Evolutionary conservation across 2,329 filamentous ascomycete genomes (phyloP).

Genomic region (Ophidiomyces ophidiicola): DNA sequence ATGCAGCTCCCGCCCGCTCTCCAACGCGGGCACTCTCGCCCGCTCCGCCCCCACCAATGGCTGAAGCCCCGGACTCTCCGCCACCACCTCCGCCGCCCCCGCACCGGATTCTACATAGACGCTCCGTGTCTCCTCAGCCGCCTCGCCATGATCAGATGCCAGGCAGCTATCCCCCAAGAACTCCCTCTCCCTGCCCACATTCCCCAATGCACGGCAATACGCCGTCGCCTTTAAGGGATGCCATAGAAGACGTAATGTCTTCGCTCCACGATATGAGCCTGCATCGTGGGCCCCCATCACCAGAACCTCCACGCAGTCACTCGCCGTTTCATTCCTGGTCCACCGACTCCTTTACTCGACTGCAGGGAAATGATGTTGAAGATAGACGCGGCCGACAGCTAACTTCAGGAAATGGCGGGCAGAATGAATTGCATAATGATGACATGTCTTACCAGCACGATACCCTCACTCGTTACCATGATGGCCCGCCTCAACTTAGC

Average conservation of each 20-base stretch:
- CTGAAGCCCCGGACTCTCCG: constrained; percentile 47
- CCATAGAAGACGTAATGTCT: constrained; percentile 97
- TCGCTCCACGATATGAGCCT: constrained; percentile 77
- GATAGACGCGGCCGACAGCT: constrained; percentile 45
- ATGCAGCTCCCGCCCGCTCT: constrained; percentile 1
- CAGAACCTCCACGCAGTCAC: constrained; percentile 41
- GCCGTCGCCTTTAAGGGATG: constrained; percentile 80
- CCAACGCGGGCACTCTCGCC: constrained; percentile 10
- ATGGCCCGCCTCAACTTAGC: constrained; percentile 58
- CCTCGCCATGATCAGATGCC: constrained; percentile 21
- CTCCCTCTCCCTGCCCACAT: constrained; percentile 39
- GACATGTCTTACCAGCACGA: constrained; percentile 47
- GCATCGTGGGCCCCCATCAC: constrained; percentile 39
- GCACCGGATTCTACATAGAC: constrained; percentile 42
- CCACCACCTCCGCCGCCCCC: constrained; percentile 76
- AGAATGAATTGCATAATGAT: constrained; percentile 31
- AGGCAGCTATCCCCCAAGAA: constrained; percentile 23
- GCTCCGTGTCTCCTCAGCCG: constrained; percentile 20
- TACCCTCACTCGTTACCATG: constrained; percentile 41
- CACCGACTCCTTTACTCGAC: constrained; percentile 65
- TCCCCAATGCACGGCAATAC: constrained; percentile 62
- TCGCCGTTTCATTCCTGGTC: constrained; percentile 66
- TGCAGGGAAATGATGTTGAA: constrained; percentile 25
- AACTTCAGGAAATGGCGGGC: constrained; percentile 57
- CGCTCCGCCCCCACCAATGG: constrained; percentile 1